Percentiles rank a stretch among this genome's conserved stretches.
Conservation (phyloP, 805 yeast genomes). For the Metschnikowia kofuensis region DNA sequence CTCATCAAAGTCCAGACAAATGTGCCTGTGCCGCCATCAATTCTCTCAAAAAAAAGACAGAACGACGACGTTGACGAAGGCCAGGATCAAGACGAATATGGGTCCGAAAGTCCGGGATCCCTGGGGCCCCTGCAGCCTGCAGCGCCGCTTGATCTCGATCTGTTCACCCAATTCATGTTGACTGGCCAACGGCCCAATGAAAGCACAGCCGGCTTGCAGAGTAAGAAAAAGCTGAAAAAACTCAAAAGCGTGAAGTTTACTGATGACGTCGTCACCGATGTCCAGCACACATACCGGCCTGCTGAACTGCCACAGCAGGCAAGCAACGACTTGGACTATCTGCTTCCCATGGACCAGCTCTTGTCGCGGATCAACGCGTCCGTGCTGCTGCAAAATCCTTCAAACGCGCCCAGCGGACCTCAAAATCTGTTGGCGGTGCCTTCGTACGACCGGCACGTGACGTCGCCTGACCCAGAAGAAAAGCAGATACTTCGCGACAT, state of each 20-base stretch:
- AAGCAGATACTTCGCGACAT: conserved; percentile 69
- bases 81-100: conserved; percentile 12
- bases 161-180: conserved; percentile 77
- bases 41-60: conserved; percentile 58
- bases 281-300: conserved; percentile 24
- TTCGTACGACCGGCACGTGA: conserved; percentile 6
- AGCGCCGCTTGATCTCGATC: conserved; percentile 68
- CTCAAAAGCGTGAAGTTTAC: conserved; percentile 69
- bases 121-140: conserved; percentile 8
- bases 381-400: neutral
- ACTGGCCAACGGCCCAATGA: conserved; percentile 68
- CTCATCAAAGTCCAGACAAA: conserved; percentile 56
- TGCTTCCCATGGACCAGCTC: conserved; percentile 77
- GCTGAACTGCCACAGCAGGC: conserved; percentile 16
- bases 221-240: conserved; percentile 39
- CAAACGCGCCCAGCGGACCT: neutral
- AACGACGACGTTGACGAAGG: conserved; percentile 41
- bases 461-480: conserved; percentile 53
- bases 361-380: conserved; percentile 40
- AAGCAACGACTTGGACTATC: conserved; percentile 47
- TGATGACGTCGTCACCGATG: conserved; percentile 55
- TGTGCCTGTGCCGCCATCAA: conserved; percentile 78
- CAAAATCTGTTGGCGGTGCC: conserved; percentile 11
- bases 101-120: neutral
- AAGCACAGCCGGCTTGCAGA: conserved; percentile 26